Base-by-base conservation (phyloP, 1,284 basidiomycete genomes). In the Phlebopus sp. region DNA sequence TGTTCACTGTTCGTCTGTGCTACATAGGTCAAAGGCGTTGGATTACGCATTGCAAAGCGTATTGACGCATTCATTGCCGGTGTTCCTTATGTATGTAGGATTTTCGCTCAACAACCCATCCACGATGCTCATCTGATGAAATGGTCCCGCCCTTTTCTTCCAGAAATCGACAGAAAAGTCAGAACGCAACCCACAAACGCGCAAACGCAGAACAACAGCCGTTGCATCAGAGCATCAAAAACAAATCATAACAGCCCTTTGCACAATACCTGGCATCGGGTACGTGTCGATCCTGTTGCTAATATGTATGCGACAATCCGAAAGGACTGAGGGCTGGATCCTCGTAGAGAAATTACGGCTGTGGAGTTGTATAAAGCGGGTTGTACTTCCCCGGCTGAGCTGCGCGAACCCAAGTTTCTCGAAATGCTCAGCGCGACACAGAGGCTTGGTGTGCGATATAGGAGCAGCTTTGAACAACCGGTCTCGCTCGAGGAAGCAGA, bases 361-460 rank as follows among this genome's bases (percentile, higher is more conserved):
- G 56, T 62, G 29, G 54, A 65, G 15, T 69, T 82, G 3, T 68
- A 74, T 34, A 64, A 69, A 3, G 74, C 71, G 13, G 81, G 81
- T 9, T 81, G 77, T 49, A 62, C 49, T 46, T 68, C 68, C 1
- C n/a, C 75, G n/a, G 59, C 62, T 9, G 70, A 78, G 42, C 60
- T 82, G 27, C 57, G 47, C 17, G 55, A 65, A n/a, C 71, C 72
- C 8, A 42, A 66, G 47, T 78, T 69, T 53, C 54, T 61, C 15
- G 51, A 58, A 8, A 56, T 71, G 54, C 58, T 84, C 15, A 62
- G 60, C 2, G 50, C 56, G 15, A 45, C 59, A 5, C 73, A 76
- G 55, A 64, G 63, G 54, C 54, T 69, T 4, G 65, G 66, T 23
- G 57, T 70, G 15, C 67, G 59, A 37, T 81, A 75, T 53, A 56